Conservation (phyloP, 208 protist species). For the Perkinsela sp. region DNA sequence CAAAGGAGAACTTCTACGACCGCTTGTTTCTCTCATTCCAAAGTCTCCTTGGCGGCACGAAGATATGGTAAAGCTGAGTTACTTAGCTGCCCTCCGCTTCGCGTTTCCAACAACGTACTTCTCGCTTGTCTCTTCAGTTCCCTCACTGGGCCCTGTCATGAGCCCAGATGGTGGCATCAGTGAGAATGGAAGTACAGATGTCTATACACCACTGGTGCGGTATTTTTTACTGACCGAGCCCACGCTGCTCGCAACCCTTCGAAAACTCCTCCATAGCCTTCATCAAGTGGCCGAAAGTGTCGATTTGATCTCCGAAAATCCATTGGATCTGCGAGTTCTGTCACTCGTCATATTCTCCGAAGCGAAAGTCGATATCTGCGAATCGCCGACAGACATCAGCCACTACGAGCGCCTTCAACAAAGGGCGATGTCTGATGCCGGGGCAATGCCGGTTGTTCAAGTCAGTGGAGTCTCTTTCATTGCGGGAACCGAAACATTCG, state of each 20-base stretch:
- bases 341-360: neutral
- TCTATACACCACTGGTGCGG: neutral
- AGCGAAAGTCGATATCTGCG: neutral
- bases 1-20: neutral
- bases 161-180: neutral
- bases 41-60: neutral
- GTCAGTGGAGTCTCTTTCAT: too few species aligned
- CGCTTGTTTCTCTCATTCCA: neutral
- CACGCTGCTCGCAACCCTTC: neutral
- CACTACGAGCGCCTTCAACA: too few species aligned
- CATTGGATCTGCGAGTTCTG: neutral
- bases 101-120: neutral
- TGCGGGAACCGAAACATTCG: too few species aligned
- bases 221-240: neutral
- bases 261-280: neutral
- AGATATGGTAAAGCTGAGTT: neutral
- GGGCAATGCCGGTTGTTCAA: too few species aligned
- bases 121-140: neutral
- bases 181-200: neutral
- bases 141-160: neutral
- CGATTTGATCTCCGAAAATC: neutral
- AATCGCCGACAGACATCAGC: too few species aligned
- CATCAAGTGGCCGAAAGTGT: neutral
- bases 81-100: neutral
- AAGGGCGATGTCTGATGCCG: too few species aligned